Base-by-base conservation (phyloP, 345 rosid genomes). In the Kernera saxatilis region DNA sequence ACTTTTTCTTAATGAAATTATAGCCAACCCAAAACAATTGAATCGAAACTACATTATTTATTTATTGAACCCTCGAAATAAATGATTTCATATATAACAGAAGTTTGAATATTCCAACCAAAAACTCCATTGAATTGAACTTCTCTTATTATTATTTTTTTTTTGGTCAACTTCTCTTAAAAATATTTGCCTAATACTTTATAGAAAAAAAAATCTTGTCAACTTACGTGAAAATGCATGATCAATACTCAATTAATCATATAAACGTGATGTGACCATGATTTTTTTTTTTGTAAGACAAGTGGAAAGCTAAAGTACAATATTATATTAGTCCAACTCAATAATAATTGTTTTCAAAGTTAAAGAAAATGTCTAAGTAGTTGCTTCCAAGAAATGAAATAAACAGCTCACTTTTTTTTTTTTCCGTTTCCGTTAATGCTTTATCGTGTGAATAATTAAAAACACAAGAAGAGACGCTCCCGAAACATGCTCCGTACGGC, bases 401-500 rank as follows among this genome's bases (percentile, higher is more conserved):
- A 62, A 44, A 69, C 66, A 75, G 65, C 66, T 75, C 65, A 75
- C 19, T 6, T 62, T 41, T 8, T 15, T 27, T 40, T 10, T 58
- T n/a, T n/a, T n/a, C n/a, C n/a, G n/a, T n/a, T 7, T 9, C 22
- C 30, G 51, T 22, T 69, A 75, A 61, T 62, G 79, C 71, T 1
- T 32, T 69, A 36, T 75, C 74, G 74, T 75, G 70, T 70, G 10
- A 36, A 39, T 66, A 58, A 43, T 21, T 19, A 69, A 67, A 59
- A 40, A 11, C 40, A 58, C 26, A 59, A 52, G 23, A 44, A 15
- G 8, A 69, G 70, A 75, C 45, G 70, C 39, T 35, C 74, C 73
- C 79, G 33, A 40, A 69, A 69, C 74, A 75, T 75, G 74, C 65
- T 63, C 75, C 75, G 66, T 69, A 69, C 71, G 75, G 68, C 53